Conservation (phyloP, 306 rosid genomes). For the Lithocarpus polystachyus region DNA sequence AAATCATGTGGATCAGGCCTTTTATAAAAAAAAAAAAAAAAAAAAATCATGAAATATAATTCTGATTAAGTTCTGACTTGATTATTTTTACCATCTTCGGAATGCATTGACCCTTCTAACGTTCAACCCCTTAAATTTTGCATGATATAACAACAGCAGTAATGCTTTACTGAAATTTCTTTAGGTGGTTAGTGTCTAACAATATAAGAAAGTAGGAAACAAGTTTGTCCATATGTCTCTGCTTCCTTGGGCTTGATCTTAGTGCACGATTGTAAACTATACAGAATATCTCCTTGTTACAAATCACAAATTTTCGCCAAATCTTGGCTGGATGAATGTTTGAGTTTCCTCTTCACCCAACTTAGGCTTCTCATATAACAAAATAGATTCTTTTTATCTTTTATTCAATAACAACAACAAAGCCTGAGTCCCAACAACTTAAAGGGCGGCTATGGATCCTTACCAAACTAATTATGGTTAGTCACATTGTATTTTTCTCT, state of each 20-base stretch:
- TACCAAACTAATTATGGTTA: too few species aligned
- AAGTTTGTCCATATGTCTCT: not conserved
- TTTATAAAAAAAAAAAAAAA: fast-evolving
- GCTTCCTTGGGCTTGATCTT: not conserved
- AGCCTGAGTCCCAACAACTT: too few species aligned
- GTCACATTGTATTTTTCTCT: too few species aligned
- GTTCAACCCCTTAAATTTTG: not conserved
- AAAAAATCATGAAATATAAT: not conserved
- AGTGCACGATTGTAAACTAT: not conserved
- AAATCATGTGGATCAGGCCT: not conserved
- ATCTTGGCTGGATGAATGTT: not conserved
- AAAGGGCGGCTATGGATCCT: too few species aligned
- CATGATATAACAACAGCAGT: not conserved
- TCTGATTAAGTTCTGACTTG: not conserved
- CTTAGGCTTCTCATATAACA: not conserved
- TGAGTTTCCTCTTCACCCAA: not conserved
- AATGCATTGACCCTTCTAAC: not conserved
- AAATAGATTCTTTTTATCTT: not conserved
- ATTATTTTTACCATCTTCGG: not conserved
- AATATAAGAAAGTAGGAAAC: not conserved
- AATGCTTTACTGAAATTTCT: not conserved
- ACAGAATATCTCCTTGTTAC: not conserved
- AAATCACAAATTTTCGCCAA: not conserved
- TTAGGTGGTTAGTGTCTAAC: not conserved
- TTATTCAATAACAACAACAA: too few species aligned